A percentile compares a stretch with the other conserved stretches of the same genome.
These are phyloP conservation scores for Daldinia bambusicola DNA, from an alignment of 495 filamentous ascomycete genomes.

Conservation along the genomic window DNA sequence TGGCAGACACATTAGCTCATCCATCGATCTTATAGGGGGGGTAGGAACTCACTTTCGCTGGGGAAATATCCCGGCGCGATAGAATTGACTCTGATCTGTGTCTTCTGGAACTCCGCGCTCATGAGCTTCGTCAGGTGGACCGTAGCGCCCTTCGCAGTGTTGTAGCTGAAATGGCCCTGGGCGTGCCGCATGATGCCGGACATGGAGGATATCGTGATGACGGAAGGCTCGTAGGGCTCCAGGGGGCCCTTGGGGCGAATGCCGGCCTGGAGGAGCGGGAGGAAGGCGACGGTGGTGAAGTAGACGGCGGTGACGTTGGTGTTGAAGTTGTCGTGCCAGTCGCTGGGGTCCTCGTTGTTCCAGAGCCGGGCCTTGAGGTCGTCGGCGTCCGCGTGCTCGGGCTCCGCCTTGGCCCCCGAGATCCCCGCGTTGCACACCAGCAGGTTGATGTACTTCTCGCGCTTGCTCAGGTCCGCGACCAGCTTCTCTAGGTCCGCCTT, in stretches of 20 bases:
- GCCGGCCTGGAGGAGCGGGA: constrained; percentile 63
- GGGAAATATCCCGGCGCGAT: constrained; percentile 74
- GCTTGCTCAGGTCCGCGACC: constrained; percentile 60
- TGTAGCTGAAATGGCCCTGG: constrained; percentile 68
- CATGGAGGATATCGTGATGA: constrained; percentile 68
- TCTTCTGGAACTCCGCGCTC: constrained; percentile 61
- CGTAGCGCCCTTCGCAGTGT: constrained; percentile 67
- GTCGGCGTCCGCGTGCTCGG: constrained; percentile 52
- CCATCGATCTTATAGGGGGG: background rate
- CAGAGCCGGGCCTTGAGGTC: constrained; percentile 57
- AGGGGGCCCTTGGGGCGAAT: constrained; percentile 55
- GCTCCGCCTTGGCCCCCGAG: constrained; percentile 56
- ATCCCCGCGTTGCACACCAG: constrained; percentile 72
- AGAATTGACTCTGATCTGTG: constrained; percentile 69
- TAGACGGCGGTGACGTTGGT: constrained; percentile 70
- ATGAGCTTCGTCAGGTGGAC: constrained; percentile 71
- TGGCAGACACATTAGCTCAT: background rate
- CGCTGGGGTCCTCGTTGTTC: constrained; percentile 55
- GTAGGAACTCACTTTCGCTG: constrained; percentile 54
- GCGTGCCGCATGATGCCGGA: constrained; percentile 64
- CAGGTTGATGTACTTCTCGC: constrained; percentile 66
- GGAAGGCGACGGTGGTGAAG: constrained; percentile 70
- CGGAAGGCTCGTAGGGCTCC: constrained; percentile 59
- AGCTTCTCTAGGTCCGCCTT: constrained; percentile 66
- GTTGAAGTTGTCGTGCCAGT: constrained; percentile 63